Evolutionary conservation across 2,329 filamentous ascomycete genomes (phyloP).

Genomic region (Trichoderma sp.): DNA sequence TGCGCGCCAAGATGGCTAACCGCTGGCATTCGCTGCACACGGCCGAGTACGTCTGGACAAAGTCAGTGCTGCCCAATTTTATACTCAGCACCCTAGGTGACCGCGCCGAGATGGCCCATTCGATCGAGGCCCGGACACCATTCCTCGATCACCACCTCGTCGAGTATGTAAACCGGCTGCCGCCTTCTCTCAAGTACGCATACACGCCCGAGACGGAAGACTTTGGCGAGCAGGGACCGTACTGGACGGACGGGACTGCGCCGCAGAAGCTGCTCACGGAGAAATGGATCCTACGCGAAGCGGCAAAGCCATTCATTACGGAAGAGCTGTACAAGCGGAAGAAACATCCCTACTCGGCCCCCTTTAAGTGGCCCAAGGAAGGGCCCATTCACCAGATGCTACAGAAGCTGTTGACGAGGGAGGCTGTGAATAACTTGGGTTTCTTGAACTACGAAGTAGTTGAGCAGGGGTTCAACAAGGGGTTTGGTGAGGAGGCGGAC

Average conservation of each 20-base stretch:
- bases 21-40: neutral
- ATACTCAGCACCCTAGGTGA: neutral
- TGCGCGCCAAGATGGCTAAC: neutral
- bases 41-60: neutral
- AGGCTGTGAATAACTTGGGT: neutral
- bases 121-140: neutral
- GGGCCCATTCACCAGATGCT: neutral
- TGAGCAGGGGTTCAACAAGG: neutral
- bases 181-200: neutral
- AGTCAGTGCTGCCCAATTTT: neutral
- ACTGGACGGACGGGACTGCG: neutral
- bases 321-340: neutral
- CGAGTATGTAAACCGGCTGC: neutral
- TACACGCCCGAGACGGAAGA: neutral
- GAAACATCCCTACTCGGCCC: neutral
- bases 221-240: neutral
- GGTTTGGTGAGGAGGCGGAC: neutral
- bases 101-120: neutral
- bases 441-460: neutral
- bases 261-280: neutral
- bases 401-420: neutral
- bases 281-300: neutral
- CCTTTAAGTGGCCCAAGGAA: neutral
- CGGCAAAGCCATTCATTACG: neutral
- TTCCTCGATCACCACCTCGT: neutral